These are phyloP conservation scores for Mycena haematopus DNA, from an alignment of 768 basidiomycete genomes.

Conservation along the genomic window DNA sequence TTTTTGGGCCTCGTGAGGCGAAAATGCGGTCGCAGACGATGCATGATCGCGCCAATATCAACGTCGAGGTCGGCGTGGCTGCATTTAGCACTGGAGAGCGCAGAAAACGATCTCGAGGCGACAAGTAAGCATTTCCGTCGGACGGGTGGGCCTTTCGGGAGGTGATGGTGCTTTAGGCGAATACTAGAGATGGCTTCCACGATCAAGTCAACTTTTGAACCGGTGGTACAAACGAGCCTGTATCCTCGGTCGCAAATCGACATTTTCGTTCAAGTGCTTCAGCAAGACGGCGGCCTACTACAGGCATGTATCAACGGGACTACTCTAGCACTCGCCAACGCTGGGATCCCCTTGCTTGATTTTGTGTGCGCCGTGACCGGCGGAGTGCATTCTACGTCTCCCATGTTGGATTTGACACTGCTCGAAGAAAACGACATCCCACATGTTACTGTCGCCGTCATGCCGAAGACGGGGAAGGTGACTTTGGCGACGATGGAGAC, in stretches of 20 bases:
- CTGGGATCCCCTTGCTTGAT: conserved; percentile 90
- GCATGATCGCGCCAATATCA: conserved; percentile 88
- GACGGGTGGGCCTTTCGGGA: conserved; percentile 12
- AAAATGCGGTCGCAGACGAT: conserved; percentile 79
- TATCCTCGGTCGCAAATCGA: conserved; percentile 97
- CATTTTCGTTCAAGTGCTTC: conserved; percentile 89
- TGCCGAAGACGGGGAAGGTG: conserved; percentile 86
- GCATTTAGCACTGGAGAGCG: conserved; percentile 87
- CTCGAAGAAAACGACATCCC: conserved; percentile 94
- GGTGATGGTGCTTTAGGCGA: conserved; percentile 57
- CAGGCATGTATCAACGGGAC: conserved; percentile 95
- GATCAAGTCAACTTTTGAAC: conserved; percentile 95
- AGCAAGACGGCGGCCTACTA: conserved; percentile 92
- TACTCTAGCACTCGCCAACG: conserved; percentile 87
- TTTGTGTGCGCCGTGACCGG: conserved; percentile 91
- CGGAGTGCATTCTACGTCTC: conserved; percentile 81
- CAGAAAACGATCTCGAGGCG: conserved; percentile 76
- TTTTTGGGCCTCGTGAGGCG: conserved; percentile 93
- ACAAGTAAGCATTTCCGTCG: conserved; percentile 71
- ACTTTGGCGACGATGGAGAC: conserved; percentile 94
- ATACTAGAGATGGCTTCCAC: conserved; percentile 85
- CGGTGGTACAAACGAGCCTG: conserved; percentile 87
- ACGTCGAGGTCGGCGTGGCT: conserved; percentile 87
- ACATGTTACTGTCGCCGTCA: conserved; percentile 84
- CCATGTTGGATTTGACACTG: conserved; percentile 86